Evolutionary conservation across 345 rosid species (phyloP).

Genomic region (Eucalyptus regnans): DNA sequence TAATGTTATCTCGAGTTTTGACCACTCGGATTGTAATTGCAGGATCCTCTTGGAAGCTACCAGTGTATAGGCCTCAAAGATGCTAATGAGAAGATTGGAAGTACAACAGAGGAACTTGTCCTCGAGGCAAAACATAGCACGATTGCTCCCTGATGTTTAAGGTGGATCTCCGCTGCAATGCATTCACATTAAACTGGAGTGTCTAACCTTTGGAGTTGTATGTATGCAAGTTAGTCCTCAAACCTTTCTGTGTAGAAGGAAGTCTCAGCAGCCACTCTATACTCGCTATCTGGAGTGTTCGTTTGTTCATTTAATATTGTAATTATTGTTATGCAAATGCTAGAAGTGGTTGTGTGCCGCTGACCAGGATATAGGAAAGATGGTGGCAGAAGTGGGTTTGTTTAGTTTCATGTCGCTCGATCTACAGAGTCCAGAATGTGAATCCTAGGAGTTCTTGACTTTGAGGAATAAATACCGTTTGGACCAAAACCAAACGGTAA

Average conservation of each 20-base stretch:
- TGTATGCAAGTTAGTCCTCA: not conserved
- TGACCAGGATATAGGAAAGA: not conserved
- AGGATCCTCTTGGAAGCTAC: constrained; percentile 74
- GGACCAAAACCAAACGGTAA: not conserved
- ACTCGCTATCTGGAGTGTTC: not conserved
- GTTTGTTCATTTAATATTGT: not conserved
- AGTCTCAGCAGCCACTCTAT: not conserved
- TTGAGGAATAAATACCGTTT: not conserved
- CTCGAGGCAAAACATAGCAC: constrained; percentile 61
- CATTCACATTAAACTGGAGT: not conserved
- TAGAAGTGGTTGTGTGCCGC: not conserved
- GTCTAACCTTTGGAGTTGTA: not conserved
- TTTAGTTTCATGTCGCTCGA: not conserved
- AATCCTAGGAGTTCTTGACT: not conserved
- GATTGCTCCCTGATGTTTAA: constrained; percentile 6
- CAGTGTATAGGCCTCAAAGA: constrained; percentile 66
- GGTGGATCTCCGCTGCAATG: not conserved
- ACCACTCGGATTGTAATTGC: not conserved
- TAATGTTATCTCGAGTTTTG: not conserved
- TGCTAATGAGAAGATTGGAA: constrained; percentile 78
- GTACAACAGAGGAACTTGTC: constrained; percentile 83
- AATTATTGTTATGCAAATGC: not conserved
- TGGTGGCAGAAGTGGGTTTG: not conserved
- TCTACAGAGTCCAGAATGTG: not conserved
- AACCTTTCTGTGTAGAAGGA: not conserved